These are phyloP conservation scores for Amoebophrya sp. DNA, from an alignment of 169 alveolate species.

Conservation along the genomic window DNA sequence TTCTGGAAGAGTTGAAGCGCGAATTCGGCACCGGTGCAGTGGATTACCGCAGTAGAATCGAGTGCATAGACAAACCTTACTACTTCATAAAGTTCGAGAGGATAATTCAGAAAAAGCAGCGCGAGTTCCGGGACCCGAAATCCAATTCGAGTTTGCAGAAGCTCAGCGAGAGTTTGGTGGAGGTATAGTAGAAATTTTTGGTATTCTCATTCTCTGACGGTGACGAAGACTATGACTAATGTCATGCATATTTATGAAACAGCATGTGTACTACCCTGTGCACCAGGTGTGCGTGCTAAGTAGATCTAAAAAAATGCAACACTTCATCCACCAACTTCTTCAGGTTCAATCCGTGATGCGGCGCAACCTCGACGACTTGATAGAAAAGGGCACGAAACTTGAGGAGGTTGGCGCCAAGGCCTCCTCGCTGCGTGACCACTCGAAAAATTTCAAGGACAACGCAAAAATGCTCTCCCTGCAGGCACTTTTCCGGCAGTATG, in stretches of 20 bases:
- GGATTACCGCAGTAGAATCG: slow-evolving; percentile 60
- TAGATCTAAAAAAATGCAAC: too few species aligned
- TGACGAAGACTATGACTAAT: background rate
- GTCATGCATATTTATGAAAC: too few species aligned
- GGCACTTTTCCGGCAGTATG: slow-evolving; percentile 54
- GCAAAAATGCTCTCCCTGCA: slow-evolving; percentile 54
- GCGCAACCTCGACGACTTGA: slow-evolving; percentile 54
- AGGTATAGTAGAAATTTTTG: too few species aligned
- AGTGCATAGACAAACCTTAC: slow-evolving; percentile 69
- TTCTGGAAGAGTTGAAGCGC: slow-evolving; percentile 63
- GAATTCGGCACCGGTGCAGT: slow-evolving; percentile 62
- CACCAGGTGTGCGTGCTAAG: too few species aligned
- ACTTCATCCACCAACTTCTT: background rate
- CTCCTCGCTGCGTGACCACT: background rate
- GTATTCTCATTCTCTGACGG: background rate
- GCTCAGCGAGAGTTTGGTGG: slow-evolving; percentile 53
- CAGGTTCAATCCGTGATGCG: slow-evolving; percentile 47
- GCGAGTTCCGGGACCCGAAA: slow-evolving; percentile 53
- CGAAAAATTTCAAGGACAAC: slow-evolving; percentile 46
- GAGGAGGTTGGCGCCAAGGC: slow-evolving; percentile 44
- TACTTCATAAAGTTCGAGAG: slow-evolving; percentile 67
- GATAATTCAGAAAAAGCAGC: slow-evolving; percentile 52
- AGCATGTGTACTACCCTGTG: too few species aligned
- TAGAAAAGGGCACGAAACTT: slow-evolving; percentile 54
- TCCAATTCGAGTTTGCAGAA: slow-evolving; percentile 50